Evolutionary conservation across 495 filamentous ascomycete genomes (phyloP).

Genomic region (Aspergillus kassunensis): DNA sequence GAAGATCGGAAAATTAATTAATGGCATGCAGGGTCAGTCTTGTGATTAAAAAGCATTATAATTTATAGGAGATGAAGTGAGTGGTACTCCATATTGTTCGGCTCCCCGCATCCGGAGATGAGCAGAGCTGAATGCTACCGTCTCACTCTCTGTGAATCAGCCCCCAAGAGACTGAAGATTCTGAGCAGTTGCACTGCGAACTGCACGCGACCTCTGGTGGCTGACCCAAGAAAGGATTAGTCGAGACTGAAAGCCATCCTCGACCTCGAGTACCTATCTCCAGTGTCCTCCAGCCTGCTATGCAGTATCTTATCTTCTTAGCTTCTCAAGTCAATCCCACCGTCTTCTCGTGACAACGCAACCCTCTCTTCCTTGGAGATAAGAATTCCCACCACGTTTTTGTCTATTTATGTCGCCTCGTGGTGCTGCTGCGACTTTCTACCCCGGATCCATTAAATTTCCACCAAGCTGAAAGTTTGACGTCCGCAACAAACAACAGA

Average conservation of each 20-base stretch:
- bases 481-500: not conserved
- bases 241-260: no score
- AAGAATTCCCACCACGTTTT: not conserved
- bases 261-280: not conserved
- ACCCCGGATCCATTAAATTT: constrained; percentile 4
- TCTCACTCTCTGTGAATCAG: constrained; percentile 7
- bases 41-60: no score
- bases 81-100: not conserved
- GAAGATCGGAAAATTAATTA: no score
- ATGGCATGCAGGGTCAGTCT: no score
- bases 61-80: no score
- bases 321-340: constrained; percentile 10
- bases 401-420: not conserved
- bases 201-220: constrained; percentile 5
- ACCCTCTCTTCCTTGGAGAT: constrained; percentile 10
- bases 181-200: not conserved
- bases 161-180: no score
- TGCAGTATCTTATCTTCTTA: not conserved
- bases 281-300: not conserved
- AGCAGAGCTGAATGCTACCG: constrained; percentile 16
- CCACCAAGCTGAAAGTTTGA: not conserved
- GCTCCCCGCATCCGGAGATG: constrained; percentile 23
- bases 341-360: constrained; percentile 10
- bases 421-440: constrained; percentile 1
- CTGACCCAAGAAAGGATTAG: not conserved